Base-by-base conservation (phyloP, 371 early-diverging fungal species). In the Apophysomyces elegans region DNA sequence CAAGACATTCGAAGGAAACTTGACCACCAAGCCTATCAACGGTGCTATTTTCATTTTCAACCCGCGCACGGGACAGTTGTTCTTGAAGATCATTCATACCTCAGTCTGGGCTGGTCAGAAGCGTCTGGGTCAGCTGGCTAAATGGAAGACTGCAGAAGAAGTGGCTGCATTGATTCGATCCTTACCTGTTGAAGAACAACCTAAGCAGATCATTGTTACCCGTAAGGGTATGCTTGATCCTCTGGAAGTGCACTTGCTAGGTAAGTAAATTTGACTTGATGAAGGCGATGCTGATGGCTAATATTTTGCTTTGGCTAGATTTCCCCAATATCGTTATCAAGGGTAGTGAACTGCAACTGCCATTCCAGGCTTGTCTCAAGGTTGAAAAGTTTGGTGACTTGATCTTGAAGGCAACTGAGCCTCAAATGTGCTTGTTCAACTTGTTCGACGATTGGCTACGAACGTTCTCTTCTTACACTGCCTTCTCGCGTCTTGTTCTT, bases 141-240 rank as follows among this genome's bases (percentile, higher is more conserved):
- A 98, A 70, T 97, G 99, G 99, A 98, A 97, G 89, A 98, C 97
- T 5, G 98, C 99, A 9, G 98, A 98, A 91, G 99, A 97, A 94
- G 97, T 97, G 0, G 98, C 97, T 45, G 99, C 98, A 21, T 86
- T 99, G 79, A 96, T 98, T 87, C 94, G 99, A 60, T 98, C 99
- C 16, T 78, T 99, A 57, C 97, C 98, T 56, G 92, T 98, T 6
- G 99, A 98, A 90, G 98, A 98, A 86, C 99, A 99, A 83, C 98
- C 99, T 44, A 96, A 96, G 81, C 98, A 97, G 79, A 93, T 98
- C 62, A 97, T 99, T 84, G 99, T 99, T 18, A 96, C 98, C 18
- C 89, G 99, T 75, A 97, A 96, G 88, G 99, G 99, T 68, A 99
- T 99, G 98, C 84, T 98, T 83, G 99, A 99, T 87, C 98, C 98